Evolutionary conservation across 2,329 filamentous ascomycete species (phyloP).

Genomic region (Pseudocercospora fuligena): DNA sequence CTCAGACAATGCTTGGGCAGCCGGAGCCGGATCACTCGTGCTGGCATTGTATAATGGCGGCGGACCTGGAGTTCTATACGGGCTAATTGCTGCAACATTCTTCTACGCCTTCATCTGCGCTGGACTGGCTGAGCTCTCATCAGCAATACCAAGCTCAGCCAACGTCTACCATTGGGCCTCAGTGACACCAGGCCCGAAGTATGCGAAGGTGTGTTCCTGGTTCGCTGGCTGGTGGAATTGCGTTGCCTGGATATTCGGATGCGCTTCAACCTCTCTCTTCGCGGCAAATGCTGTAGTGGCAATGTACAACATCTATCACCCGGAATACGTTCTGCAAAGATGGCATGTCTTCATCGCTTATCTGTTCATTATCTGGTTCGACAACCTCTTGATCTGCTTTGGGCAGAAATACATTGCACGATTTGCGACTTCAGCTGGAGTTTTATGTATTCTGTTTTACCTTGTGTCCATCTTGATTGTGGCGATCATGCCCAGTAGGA

Average conservation of each 20-base stretch:
- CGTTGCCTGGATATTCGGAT: conserved; percentile 56
- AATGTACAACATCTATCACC: conserved; percentile 57
- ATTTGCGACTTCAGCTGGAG: conserved; percentile 58
- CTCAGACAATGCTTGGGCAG: conserved; percentile 42
- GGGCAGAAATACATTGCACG: conserved; percentile 59
- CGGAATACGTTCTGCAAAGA: conserved; percentile 49
- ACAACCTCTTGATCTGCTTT: conserved; percentile 56
- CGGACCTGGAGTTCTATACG: conserved; percentile 52
- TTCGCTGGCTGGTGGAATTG: conserved; percentile 59
- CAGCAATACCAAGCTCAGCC: conserved; percentile 42
- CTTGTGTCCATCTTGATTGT: conserved; percentile 62
- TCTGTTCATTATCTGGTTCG: conserved; percentile 54
- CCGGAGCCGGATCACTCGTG: conserved; percentile 32
- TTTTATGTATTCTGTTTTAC: conserved; percentile 56
- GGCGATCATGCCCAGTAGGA: conserved; percentile 58
- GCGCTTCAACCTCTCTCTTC: conserved; percentile 49
- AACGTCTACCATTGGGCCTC: conserved; percentile 60
- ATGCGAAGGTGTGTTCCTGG: conserved; percentile 54
- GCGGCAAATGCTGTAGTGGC: conserved; percentile 52
- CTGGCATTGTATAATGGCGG: conserved; percentile 52
- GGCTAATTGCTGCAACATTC: conserved; percentile 54
- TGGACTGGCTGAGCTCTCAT: conserved; percentile 57
- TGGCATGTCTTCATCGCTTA: conserved; percentile 60
- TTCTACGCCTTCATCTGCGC: conserved; percentile 59
- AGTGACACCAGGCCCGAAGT: conserved; percentile 53